These are phyloP conservation scores for Lasiodiplodia citricola DNA, from an alignment of 2,329 filamentous ascomycete genomes.

Conservation along the genomic window DNA sequence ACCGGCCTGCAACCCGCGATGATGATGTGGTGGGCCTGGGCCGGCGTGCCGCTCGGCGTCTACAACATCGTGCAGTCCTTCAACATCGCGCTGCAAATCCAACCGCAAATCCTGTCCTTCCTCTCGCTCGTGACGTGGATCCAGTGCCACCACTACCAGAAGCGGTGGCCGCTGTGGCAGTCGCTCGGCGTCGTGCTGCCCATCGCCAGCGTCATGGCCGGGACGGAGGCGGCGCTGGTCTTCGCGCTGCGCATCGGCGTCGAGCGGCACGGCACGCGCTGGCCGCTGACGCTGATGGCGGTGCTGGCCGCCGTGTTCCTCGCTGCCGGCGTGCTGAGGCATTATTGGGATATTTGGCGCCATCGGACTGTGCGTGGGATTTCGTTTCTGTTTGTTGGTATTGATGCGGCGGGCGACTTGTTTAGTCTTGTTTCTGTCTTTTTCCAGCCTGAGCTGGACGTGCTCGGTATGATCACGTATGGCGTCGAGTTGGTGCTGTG, in stretches of 20 bases:
- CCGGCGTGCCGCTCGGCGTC: conserved; percentile 69
- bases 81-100: conserved; percentile 60
- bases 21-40: conserved; percentile 75
- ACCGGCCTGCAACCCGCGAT: conserved; percentile 69
- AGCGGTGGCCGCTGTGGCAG: conserved; percentile 39
- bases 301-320: conserved; percentile 67
- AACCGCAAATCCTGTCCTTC: conserved; percentile 61
- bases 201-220: conserved; percentile 63
- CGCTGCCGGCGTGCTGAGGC: conserved; percentile 68
- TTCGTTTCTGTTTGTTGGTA: conserved; percentile 72
- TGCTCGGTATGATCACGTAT: conserved; percentile 71
- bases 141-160: conserved; percentile 62
- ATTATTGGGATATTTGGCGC: conserved; percentile 72
- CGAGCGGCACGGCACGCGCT: conserved; percentile 52
- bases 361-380: conserved; percentile 72
- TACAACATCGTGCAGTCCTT: conserved; percentile 62
- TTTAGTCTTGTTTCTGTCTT: conserved; percentile 69
- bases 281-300: conserved; percentile 72
- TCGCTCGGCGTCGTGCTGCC: conserved; percentile 57
- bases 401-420: conserved; percentile 72
- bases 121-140: conserved; percentile 61
- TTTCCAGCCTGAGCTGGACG: conserved; percentile 63
- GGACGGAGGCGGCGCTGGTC: conserved; percentile 64
- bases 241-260: conserved; percentile 52
- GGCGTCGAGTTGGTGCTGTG: conserved; percentile 69